Base-by-base conservation (phyloP, 441 rosid genomes). In the Gossypium laxum region DNA sequence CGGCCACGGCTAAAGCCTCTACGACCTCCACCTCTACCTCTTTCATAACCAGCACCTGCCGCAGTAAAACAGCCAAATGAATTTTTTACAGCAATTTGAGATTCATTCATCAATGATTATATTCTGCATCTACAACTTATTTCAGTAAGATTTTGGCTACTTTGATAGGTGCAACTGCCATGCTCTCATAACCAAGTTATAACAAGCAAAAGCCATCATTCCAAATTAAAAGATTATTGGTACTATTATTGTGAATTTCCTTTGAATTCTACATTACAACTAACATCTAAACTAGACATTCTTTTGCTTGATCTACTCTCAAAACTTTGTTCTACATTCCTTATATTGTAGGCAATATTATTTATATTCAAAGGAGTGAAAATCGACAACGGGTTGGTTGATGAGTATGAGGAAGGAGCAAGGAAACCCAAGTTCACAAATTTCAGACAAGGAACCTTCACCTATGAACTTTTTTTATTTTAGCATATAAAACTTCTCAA, bases 21-120 rank as follows among this genome's bases (percentile, higher is more conserved):
- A 7, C 87, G 84, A 1, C 84, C 86, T 69, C 84, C 84, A 43
- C 85, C 88, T 67, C 89, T 82, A 60, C 89, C 86, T 74, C 86
- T 80, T 73, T 86, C 91, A 74, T 84, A 85, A 45, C 85, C 88
- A 19, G 76, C 7, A 15, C 85, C 88, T 84, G 65, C 51, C 18
- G 26, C 41, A 45, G 41, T 65, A 51, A 32, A n/a, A 61, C 2
- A 18, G 26, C 34, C 18, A 57, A 51, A 26, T 28, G 67, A 60
- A 18, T 55, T 11, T 43, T 69, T 5, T 10, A 15, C 28, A 67
- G 14, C 58, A 7, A n/a, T 45, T n/a, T 47, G 18, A 24, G 41
- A 66, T 66, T 48, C 12, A 50, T 8, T 48, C 21, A 2, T 7
- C 34, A 26, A 32, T 5, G 15, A 24, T 67, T 14, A 8, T 26